These are phyloP conservation scores for Fragaria nilgerrensis DNA, from an alignment of 306 rosid species.

Conservation along the genomic window DNA sequence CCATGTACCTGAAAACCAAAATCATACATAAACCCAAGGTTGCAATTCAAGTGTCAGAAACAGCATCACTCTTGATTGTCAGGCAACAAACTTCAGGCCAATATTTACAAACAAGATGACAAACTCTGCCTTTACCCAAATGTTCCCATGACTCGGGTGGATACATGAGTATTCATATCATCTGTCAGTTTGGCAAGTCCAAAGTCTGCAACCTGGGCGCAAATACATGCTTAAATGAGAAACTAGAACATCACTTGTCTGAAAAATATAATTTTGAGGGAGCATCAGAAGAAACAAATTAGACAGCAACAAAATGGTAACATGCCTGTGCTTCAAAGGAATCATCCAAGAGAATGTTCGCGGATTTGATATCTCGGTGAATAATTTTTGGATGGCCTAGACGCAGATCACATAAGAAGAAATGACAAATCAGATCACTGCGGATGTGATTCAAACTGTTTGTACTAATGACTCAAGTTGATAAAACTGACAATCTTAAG, in stretches of 20 bases:
- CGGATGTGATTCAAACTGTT: neutral
- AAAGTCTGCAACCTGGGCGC: conserved; percentile 84
- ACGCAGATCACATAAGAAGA: conserved; percentile 24
- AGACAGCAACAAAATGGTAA: neutral
- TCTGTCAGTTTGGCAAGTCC: conserved; percentile 88
- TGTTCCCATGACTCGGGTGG: conserved; percentile 98
- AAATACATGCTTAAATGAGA: conserved; percentile 26
- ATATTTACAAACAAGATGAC: neutral
- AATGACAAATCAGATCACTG: conserved; percentile 8
- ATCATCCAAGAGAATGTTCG: conserved; percentile 84
- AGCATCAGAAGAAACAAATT: conserved; percentile 1
- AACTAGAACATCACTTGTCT: conserved; percentile 17
- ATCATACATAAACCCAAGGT: neutral
- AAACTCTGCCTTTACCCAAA: conserved; percentile 61
- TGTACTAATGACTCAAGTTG: neutral
- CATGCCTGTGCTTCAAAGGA: conserved; percentile 73
- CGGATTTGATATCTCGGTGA: conserved; percentile 91
- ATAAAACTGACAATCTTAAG: neutral
- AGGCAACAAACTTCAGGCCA: conserved; percentile 2
- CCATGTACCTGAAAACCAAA: conserved; percentile 69
- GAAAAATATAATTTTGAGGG: neutral
- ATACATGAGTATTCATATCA: conserved; percentile 72
- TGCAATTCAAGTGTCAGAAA: neutral
- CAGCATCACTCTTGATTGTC: conserved; percentile 4
- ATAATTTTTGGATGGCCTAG: conserved; percentile 90